Conservation (phyloP, 129 eudicot species). For the Centrapalus pauciflorus region DNA sequence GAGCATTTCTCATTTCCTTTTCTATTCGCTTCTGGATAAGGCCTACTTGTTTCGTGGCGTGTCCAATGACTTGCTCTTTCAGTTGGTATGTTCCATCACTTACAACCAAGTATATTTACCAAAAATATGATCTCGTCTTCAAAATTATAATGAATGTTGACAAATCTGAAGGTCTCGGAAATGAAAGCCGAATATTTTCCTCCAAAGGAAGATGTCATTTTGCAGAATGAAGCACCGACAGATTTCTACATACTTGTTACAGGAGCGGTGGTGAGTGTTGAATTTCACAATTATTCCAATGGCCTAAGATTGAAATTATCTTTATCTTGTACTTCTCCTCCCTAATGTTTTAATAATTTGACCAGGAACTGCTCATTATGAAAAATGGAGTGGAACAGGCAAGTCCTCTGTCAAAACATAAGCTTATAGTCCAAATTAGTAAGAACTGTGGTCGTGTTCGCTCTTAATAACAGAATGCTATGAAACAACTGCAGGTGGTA, state of each 20-base stretch:
- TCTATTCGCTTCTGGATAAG: constrained; percentile 51
- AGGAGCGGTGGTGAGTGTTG: constrained; percentile 64
- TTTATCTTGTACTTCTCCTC: not conserved
- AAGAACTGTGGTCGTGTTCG: no score
- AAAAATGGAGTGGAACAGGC: constrained; percentile 74
- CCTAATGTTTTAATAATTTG: constrained; percentile 1
- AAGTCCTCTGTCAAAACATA: constrained; percentile 5
- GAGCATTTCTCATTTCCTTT: constrained; percentile 53
- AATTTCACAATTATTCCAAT: not conserved
- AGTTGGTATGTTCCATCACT: constrained; percentile 42
- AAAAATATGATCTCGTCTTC: not conserved
- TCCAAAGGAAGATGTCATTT: constrained; percentile 76
- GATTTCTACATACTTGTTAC: constrained; percentile 74
- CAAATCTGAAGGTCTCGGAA: constrained; percentile 54
- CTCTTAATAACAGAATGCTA: not conserved
- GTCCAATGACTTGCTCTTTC: constrained; percentile 68
- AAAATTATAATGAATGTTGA: not conserved
- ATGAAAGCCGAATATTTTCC: constrained; percentile 88
- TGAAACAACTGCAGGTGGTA: constrained; percentile 24
- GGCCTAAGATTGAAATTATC: not conserved
- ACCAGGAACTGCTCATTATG: constrained; percentile 58
- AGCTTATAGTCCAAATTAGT: not conserved
- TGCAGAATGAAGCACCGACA: constrained; percentile 83
- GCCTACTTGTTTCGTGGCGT: constrained; percentile 60
- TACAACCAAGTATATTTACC: not conserved